These are phyloP conservation scores for Murraya paniculata DNA, from an alignment of 345 rosid genomes.

Conservation along the genomic window DNA sequence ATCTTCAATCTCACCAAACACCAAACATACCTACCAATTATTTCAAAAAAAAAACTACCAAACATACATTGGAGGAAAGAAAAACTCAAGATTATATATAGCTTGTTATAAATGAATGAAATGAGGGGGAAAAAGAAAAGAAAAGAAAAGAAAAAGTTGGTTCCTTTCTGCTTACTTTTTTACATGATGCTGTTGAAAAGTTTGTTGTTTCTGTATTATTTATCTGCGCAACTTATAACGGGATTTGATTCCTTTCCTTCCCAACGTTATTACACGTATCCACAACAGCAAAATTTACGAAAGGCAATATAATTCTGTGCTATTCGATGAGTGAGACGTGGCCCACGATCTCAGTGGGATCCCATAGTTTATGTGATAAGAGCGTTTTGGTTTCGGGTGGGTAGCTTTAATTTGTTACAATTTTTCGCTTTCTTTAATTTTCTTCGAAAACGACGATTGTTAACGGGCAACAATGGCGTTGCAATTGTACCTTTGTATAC, in stretches of 20 bases:
- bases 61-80: not conserved
- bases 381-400: too few relatives aligned
- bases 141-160: not conserved
- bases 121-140: too few relatives aligned
- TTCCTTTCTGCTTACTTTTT: not conserved
- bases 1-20: not conserved
- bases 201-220: not conserved
- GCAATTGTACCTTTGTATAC: not conserved
- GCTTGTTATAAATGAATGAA: not conserved
- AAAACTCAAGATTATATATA: not conserved
- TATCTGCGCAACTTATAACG: not conserved
- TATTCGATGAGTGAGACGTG: not conserved
- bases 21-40: constrained; percentile 11
- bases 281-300: not conserved
- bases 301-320: not conserved
- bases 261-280: not conserved
- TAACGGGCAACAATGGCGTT: not conserved
- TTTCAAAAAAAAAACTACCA: not conserved
- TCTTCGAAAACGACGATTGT: not conserved
- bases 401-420: too few relatives aligned
- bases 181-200: not conserved
- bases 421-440: not conserved
- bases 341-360: not conserved
- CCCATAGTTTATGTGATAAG: not conserved
- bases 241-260: constrained; percentile 13